Evolutionary conservation across 2,329 filamentous ascomycete species (phyloP).

Genomic region (Fusarium abutilonis): DNA sequence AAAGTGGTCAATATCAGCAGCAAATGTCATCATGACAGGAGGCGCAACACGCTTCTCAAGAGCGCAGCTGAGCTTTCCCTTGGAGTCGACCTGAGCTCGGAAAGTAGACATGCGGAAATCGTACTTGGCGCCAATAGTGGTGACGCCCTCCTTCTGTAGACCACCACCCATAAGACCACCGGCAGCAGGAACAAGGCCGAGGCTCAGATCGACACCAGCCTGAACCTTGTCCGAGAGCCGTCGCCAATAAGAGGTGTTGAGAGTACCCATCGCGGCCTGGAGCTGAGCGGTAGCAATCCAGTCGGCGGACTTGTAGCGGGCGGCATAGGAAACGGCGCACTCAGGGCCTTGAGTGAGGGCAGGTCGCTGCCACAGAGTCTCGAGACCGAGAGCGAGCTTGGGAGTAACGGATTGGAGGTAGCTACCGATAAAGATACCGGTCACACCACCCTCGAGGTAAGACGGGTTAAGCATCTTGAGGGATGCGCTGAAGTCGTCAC

Average conservation of each 20-base stretch:
- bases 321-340: conserved; percentile 87
- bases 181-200: conserved; percentile 76
- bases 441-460: conserved; percentile 87
- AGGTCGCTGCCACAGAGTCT: conserved; percentile 92
- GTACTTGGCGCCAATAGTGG: conserved; percentile 95
- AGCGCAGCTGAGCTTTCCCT: conserved; percentile 90
- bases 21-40: conserved; percentile 92
- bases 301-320: conserved; percentile 88
- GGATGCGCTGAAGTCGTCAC: conserved; percentile 90
- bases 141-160: conserved; percentile 84
- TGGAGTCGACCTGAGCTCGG: conserved; percentile 94
- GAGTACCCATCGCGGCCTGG: conserved; percentile 80
- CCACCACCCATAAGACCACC: conserved; percentile 79
- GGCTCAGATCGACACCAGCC: conserved; percentile 92
- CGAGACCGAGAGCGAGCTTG: conserved; percentile 85
- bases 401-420: conserved; percentile 95
- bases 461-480: conserved; percentile 98
- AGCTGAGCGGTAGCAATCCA: conserved; percentile 95
- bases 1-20: conserved; percentile 94
- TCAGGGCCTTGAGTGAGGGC: conserved; percentile 89
- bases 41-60: conserved; percentile 96
- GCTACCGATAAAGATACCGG: conserved; percentile 93
- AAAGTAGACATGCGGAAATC: conserved; percentile 97
- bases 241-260: conserved; percentile 95
- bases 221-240: conserved; percentile 93